phyloP scores from a whole-genome alignment of 768 basidiomycete species.

The Suillus cothurnatus region DNA sequence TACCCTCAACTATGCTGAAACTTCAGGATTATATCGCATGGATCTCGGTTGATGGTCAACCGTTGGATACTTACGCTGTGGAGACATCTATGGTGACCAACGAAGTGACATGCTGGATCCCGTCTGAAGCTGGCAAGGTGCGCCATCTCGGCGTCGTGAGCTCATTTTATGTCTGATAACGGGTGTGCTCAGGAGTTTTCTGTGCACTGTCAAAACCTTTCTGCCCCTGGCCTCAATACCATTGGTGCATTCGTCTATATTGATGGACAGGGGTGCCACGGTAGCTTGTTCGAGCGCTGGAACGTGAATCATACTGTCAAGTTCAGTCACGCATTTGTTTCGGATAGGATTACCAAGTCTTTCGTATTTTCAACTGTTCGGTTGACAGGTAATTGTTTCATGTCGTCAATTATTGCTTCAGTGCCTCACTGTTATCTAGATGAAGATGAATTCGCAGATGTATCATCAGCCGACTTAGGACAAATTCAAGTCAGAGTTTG shows the following conservation, averaged over 20 bases:
- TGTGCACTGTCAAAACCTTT: conserved; percentile 15
- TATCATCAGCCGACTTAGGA: conserved; percentile 14
- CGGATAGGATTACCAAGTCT: conserved; percentile 20
- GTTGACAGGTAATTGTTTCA: conserved; percentile 30
- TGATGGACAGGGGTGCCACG: conserved; percentile 20
- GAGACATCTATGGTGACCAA: conserved; percentile 18
- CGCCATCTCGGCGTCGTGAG: not conserved
- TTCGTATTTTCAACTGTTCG: conserved; percentile 32
- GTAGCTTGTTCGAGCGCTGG: conserved; percentile 13
- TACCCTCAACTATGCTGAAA: conserved; percentile 21
- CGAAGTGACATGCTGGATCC: conserved; percentile 32
- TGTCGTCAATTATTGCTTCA: no score
- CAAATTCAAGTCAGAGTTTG: conserved; percentile 5
- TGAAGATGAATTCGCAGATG: conserved; percentile 26
- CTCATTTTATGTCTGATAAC: not conserved
- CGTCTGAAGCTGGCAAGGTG: conserved; percentile 30
- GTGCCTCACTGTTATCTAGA: conserved; percentile 22
- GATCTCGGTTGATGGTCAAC: conserved; percentile 29
- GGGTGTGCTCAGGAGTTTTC: conserved; percentile 23
- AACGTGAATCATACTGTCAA: not conserved
- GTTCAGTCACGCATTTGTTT: conserved; percentile 1
- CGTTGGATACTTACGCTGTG: conserved; percentile 29
- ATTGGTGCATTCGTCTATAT: conserved; percentile 10
- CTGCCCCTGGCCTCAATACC: not conserved
- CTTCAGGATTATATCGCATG: conserved; percentile 25